Conservation (phyloP, 2,329 filamentous ascomycete genomes). For the Microcyclosporella mali region DNA sequence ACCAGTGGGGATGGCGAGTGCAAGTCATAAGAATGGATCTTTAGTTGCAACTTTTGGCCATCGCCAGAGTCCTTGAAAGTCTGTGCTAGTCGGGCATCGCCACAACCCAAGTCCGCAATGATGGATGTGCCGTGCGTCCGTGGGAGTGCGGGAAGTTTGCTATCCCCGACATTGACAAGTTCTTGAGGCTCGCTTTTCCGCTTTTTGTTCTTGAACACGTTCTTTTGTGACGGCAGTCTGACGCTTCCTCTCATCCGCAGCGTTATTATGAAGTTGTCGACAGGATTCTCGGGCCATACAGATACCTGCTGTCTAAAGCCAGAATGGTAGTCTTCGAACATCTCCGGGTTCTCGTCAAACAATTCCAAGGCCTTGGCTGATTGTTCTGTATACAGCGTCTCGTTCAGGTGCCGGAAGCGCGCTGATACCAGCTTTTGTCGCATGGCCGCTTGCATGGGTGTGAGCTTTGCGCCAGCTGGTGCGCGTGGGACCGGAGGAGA, state of each 20-base stretch:
- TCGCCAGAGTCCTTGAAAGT: constrained; percentile 53
- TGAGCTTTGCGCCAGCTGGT: constrained; percentile 57
- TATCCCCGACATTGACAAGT: constrained; percentile 4
- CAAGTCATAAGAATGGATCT: constrained; percentile 80
- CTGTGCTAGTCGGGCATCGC: constrained; percentile 75
- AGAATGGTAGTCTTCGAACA: constrained; percentile 94
- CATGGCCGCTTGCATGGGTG: constrained; percentile 90
- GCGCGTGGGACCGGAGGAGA: constrained; percentile 28
- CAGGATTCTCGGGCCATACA: constrained; percentile 94
- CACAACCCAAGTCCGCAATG: constrained; percentile 88
- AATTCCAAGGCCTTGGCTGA: constrained; percentile 76
- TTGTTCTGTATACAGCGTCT: constrained; percentile 89
- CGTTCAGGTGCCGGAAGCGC: constrained; percentile 94
- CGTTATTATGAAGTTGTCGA: constrained; percentile 73
- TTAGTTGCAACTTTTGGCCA: constrained; percentile 61
- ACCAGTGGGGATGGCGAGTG: constrained; percentile 70
- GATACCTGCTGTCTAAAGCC: constrained; percentile 94
- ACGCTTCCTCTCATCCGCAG: constrained; percentile 63
- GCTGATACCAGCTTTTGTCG: constrained; percentile 89
- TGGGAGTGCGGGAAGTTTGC: constrained; percentile 49
- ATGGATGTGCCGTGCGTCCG: constrained; percentile 66
- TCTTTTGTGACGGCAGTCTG: constrained; percentile 31
- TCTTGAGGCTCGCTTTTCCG: constrained; percentile 31
- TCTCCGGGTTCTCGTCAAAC: constrained; percentile 78
- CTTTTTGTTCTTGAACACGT: constrained; percentile 31